Base-by-base conservation (phyloP, 106 monocot genomes). In the Agapanthus africanus region DNA sequence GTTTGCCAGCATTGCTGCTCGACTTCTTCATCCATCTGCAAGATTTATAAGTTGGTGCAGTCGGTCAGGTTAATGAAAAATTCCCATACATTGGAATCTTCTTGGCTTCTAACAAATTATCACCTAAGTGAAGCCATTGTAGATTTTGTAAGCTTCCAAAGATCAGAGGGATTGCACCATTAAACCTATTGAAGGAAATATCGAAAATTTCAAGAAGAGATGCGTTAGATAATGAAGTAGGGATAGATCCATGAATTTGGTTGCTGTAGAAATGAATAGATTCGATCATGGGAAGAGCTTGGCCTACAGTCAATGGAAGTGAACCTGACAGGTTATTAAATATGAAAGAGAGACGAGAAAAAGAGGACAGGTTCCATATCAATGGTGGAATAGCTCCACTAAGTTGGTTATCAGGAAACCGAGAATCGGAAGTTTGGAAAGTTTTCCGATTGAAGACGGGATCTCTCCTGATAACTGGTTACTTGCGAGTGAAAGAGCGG, bases 321-420 rank as follows among this genome's bases (percentile, higher is more conserved):
- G 9, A 39, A 22, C 82, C 82, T 46, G 63, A 38, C 7, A 82
- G 64, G 4, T 37, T 25, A 33, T 77, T 82, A 4, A 60, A 10
- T 15, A 70, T 36, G 27, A 82, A 18, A 25, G 40, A 37, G 6
- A 75, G 40, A 26, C 6, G 13, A 39, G 39, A n/a, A 14, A 78
- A 70, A 6, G 37, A 49, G 39, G 66, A 37, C 4, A 67, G 38
- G 19, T 67, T 67, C 31, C 70, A 74, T 1, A 83, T 1, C 9
- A 64, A 19, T 16, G 74, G 39, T 7, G 82, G 82, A 31, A 83
- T 71, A 40, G 26, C 31, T 7, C 82, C 82, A n/a, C 51, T 50
- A 4, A 77, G 59, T 21, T 40, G 11, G 35, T 77, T 77, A 0
- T 6, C 1, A 1, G 27, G n/a, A 16, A 35, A 27, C 4, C 40